Percentiles rank a stretch among this genome's conserved stretches.
phyloP scores from a whole-genome alignment of 164 flowering plant species.

The Euptelea pleiosperma region DNA sequence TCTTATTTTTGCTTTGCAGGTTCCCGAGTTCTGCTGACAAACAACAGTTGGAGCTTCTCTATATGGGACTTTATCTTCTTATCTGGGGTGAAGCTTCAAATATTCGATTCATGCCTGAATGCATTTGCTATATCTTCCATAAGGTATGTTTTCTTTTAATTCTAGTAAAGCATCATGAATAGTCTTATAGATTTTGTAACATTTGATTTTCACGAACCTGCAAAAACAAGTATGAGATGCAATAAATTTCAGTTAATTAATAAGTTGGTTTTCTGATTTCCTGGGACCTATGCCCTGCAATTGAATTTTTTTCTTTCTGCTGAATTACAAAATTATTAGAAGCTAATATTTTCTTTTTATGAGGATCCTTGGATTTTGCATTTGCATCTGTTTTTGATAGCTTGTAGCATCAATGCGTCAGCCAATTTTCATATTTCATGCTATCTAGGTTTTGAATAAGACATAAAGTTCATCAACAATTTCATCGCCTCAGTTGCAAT shows the following conservation, averaged over 20 bases:
- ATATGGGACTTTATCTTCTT: constrained; percentile 91
- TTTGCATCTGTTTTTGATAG: too few species aligned
- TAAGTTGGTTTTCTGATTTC: neutral
- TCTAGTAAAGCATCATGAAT: neutral
- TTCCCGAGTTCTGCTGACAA: constrained; percentile 39
- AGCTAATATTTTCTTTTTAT: too few species aligned
- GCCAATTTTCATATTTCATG: too few species aligned
- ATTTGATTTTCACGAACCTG: too few species aligned
- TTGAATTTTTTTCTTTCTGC: neutral
- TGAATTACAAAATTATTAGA: neutral
- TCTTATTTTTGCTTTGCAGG: constrained; percentile 33
- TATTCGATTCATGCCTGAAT: constrained; percentile 98
- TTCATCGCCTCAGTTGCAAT: too few species aligned
- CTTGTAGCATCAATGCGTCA: too few species aligned
- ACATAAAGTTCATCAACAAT: too few species aligned
- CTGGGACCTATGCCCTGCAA: neutral
- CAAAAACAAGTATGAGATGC: too few species aligned
- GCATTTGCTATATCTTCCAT: constrained; percentile 95
- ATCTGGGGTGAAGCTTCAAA: constrained; percentile 99
- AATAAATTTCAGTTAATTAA: neutral
- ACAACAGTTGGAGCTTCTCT: constrained; percentile 75
- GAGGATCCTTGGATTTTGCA: too few species aligned
- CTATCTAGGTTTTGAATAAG: too few species aligned
- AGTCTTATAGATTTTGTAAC: neutral
- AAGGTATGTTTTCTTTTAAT: constrained; percentile 45